A percentile compares a stretch with the other conserved stretches of the same genome.
Conservation (phyloP, 2,329 filamentous ascomycete genomes). For the Pleomassaria siparia region DNA sequence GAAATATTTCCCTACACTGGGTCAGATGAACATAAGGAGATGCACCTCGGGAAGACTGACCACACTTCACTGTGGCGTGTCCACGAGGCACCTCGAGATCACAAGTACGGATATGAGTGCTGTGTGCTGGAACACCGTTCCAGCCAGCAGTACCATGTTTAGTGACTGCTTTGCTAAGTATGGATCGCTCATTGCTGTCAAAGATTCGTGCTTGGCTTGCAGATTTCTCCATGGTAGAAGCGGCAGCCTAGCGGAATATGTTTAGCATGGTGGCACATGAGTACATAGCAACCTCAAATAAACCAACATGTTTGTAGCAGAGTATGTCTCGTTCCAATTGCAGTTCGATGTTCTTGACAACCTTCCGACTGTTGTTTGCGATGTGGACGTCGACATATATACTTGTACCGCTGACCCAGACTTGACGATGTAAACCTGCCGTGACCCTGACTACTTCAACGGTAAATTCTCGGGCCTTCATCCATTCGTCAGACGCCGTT, state of each 20-base stretch:
- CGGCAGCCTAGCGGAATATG: conserved; percentile 43
- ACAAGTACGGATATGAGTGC: conserved; percentile 52
- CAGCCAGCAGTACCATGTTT: conserved; percentile 50
- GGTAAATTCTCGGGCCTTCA: conserved; percentile 42
- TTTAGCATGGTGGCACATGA: conserved; percentile 2
- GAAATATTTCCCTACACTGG: conserved; percentile 54
- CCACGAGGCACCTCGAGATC: conserved; percentile 54
- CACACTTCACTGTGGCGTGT: conserved; percentile 54
- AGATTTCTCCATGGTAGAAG: conserved; percentile 52
- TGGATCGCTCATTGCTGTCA: conserved; percentile 53
- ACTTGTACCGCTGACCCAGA: conserved; percentile 59
- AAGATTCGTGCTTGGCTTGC: conserved; percentile 56
- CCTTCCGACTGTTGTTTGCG: conserved; percentile 52
- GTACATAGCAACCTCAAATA: conserved; percentile 10
- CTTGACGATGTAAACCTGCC: conserved; percentile 58
- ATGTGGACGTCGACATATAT: conserved; percentile 59
- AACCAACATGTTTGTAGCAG: conserved; percentile 52
- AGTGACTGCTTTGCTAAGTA: conserved; percentile 47
- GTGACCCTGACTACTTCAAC: conserved; percentile 52
- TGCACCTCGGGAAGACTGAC: conserved; percentile 25
- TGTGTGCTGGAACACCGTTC: conserved; percentile 50
- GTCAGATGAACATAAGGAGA: conserved; percentile 10
- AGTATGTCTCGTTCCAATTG: conserved; percentile 55
- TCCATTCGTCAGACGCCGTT: conserved; percentile 52
- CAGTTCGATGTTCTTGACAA: conserved; percentile 53